phyloP scores from a whole-genome alignment of 495 filamentous ascomycete species.

The Hypoxylon subgilvum region DNA sequence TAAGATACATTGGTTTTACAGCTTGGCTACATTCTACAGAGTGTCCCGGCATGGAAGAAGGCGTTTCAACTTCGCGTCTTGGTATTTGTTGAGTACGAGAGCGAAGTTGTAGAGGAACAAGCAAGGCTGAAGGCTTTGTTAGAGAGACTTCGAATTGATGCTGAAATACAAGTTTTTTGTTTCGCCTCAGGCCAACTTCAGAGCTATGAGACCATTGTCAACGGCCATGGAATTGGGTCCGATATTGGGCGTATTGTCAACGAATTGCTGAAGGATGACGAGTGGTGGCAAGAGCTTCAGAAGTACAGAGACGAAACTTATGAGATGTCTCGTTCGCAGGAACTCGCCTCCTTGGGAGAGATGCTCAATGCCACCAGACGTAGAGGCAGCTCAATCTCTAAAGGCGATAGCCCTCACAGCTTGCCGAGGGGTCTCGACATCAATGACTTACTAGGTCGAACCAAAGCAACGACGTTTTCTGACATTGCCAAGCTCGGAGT shows the following conservation, averaged over 20 bases:
- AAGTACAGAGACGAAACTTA: slow-evolving; percentile 60
- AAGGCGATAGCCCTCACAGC: slow-evolving; percentile 27
- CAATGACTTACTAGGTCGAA: slow-evolving; percentile 44
- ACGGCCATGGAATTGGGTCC: slow-evolving; percentile 57
- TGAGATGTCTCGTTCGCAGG: slow-evolving; percentile 55
- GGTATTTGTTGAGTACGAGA: slow-evolving; percentile 90
- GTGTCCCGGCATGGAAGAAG: slow-evolving; percentile 82
- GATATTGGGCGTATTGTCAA: slow-evolving; percentile 62
- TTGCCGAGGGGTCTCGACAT: slow-evolving; percentile 45
- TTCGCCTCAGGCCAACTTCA: slow-evolving; percentile 74
- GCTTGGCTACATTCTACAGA: slow-evolving; percentile 82
- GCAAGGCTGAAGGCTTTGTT: slow-evolving; percentile 74
- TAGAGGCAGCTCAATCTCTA: slow-evolving; percentile 38
- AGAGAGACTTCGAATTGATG: slow-evolving; percentile 81
- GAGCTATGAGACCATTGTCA: slow-evolving; percentile 79
- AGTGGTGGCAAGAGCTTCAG: slow-evolving; percentile 84
- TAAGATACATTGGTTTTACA: slow-evolving; percentile 82
- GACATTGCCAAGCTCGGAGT: slow-evolving; percentile 66
- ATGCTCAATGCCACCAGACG: slow-evolving; percentile 46
- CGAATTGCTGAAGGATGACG: slow-evolving; percentile 67
- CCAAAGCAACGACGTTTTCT: slow-evolving; percentile 68
- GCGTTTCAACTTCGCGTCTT: slow-evolving; percentile 74
- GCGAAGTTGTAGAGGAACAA: slow-evolving; percentile 79
- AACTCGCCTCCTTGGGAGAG: slow-evolving; percentile 41
- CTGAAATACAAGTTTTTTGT: slow-evolving; percentile 80